Evolutionary conservation across 2,329 filamentous ascomycete genomes (phyloP).

Genomic region (Xenosphaeropsis pyriputrescens): DNA sequence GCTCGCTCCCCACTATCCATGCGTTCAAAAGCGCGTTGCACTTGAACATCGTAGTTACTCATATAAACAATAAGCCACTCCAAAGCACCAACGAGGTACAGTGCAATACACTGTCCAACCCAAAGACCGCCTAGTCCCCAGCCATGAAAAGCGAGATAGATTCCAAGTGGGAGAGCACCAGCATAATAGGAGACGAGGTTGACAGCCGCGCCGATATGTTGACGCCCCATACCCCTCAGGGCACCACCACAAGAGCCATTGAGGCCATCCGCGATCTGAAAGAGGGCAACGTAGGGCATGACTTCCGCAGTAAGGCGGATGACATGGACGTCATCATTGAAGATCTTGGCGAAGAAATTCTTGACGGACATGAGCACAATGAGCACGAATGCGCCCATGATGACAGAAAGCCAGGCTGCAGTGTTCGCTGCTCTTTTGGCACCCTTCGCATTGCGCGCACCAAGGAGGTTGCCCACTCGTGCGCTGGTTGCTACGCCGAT

Average conservation of each 20-base stretch:
- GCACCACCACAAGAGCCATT: slow-evolving; percentile 76
- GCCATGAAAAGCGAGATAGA: slow-evolving; percentile 73
- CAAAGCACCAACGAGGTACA: slow-evolving; percentile 64
- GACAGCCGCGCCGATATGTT: slow-evolving; percentile 71
- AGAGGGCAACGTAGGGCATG: slow-evolving; percentile 75
- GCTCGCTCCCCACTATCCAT: slow-evolving; percentile 36
- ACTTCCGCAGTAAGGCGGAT: slow-evolving; percentile 60
- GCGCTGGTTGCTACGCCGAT: slow-evolving; percentile 70
- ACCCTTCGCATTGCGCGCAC: slow-evolving; percentile 47
- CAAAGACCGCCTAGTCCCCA: slow-evolving; percentile 73
- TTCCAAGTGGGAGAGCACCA: slow-evolving; percentile 66
- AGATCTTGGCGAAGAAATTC: slow-evolving; percentile 61
- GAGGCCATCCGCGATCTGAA: slow-evolving; percentile 79
- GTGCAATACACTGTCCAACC: slow-evolving; percentile 68
- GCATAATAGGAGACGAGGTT: slow-evolving; percentile 77
- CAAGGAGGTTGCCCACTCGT: slow-evolving; percentile 67
- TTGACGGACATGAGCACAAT: slow-evolving; percentile 54
- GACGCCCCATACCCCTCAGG: slow-evolving; percentile 69
- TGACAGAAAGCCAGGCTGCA: slow-evolving; percentile 57
- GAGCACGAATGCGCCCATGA: slow-evolving; percentile 54
- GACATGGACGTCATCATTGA: slow-evolving; percentile 65
- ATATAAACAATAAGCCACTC: slow-evolving; percentile 71
- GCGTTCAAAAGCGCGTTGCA: slow-evolving; percentile 53
- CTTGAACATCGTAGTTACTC: slow-evolving; percentile 65
- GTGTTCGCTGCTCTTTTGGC: slow-evolving; percentile 61